A percentile compares a stretch with the other conserved stretches of the same genome.
Evolutionary conservation across 2,329 filamentous ascomycete genomes (phyloP).

Genomic region (Aspergillus sclerotialis): DNA sequence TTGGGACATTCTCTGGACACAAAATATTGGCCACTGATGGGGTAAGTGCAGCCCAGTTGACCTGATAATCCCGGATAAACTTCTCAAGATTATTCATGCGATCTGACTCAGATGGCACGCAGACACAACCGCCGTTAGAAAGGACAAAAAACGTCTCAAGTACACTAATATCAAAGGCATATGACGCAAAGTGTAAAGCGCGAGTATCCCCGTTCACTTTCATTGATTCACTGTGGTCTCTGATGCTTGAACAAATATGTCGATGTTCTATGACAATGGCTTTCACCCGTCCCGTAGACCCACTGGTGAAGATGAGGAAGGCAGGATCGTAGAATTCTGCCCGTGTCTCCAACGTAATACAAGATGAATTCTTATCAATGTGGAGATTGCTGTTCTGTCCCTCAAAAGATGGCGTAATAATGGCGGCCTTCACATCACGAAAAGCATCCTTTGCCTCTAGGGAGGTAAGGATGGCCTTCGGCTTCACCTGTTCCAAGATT

Average conservation of each 20-base stretch:
- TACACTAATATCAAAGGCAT: constrained; percentile 5
- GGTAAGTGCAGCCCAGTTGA: constrained; percentile 8
- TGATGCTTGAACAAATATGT: constrained; percentile 15
- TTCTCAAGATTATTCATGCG: not conserved
- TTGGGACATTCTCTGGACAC: no score
- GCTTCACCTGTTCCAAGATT: constrained; percentile 1
- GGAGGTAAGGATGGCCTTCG: constrained; percentile 3
- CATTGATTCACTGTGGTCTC: constrained; percentile 8
- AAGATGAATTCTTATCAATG: no score
- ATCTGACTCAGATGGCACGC: constrained; percentile 5
- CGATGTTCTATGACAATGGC: constrained; percentile 4
- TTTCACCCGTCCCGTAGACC: constrained; percentile 5
- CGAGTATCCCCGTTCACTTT: constrained; percentile 2
- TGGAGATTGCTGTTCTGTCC: not conserved
- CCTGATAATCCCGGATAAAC: not conserved
- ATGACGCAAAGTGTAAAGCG: constrained; percentile 6
- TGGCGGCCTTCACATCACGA: not conserved
- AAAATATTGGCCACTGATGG: constrained; percentile 10
- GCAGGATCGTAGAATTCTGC: constrained; percentile 7
- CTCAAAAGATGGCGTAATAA: constrained; percentile 13
- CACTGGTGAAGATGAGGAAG: constrained; percentile 4
- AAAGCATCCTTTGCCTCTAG: not conserved
- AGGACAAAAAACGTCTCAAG: not conserved
- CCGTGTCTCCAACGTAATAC: constrained; percentile 21
- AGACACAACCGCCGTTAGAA: not conserved